Evolutionary conservation across 371 early-diverging fungal species (phyloP), one percentile per base, ranked within the genome.

Genomic region (Entomophthora muscae): DNA sequence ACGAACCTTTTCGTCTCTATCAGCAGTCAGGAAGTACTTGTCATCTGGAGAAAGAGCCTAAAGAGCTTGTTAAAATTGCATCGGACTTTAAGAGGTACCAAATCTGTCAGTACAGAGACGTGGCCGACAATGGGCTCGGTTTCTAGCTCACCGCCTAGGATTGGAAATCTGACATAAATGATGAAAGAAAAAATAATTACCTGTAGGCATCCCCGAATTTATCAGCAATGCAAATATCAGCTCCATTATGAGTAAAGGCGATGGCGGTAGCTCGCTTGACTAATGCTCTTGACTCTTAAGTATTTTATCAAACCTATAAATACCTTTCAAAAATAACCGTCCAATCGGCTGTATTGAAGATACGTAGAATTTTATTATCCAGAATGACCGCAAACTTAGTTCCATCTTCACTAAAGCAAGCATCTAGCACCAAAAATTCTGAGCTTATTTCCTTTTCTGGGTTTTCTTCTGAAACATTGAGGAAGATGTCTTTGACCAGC

Each of bases 1-100:
- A 24, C 98, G 83, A 64, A 98, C 83, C 70, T 98, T 93, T 65
- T 96, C 95, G 74, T 98, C 98, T 52, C 98, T 88, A 73, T 98
- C 98, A 64, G 89, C 81, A 5, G 96, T 90, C 55, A 95, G 72
- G 23, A 95, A 69, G 52, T 75, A 82, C 66, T 78, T 81, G 67
- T 83, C 78, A 64, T 80, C 76, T 2, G 72, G 58, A 53, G 78
- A 74, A 56, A 83, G 68, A 1, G 70, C 67, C 81, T 80, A 68
- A 2, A 62, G n/a, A n/a, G n/a, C n/a, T n/a, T 5, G 42, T 57
- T 10, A 22, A 52, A 26, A 33, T 30, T 30, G 5, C 12, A 13
- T 22, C 22, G 21, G 23, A 23, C 51, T 57, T 57, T 33, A 27
- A 29, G 13, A 53, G 67, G 67, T 73, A 83, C 87, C 76, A 95